phyloP scores from a whole-genome alignment of 2,329 filamentous ascomycete genomes.

The Ceratocystis albifundus region DNA sequence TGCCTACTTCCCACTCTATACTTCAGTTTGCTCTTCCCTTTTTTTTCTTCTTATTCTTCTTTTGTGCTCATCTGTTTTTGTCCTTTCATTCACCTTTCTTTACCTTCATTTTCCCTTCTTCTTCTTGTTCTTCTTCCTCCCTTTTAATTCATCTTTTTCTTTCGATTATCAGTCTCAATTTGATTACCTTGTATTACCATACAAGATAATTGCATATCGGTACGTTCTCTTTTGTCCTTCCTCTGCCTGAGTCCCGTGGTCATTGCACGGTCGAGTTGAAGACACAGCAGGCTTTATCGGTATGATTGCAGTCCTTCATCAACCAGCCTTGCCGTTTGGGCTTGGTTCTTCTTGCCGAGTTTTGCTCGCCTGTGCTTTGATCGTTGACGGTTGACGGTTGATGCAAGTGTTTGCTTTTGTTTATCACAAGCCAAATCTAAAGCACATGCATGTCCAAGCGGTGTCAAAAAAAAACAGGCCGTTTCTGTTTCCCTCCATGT shows the following conservation, averaged over 20 bases:
- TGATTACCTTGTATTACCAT: slow-evolving; percentile 6
- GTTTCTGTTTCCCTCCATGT: neutral
- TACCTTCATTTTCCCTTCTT: slow-evolving; percentile 1
- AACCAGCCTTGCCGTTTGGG: neutral
- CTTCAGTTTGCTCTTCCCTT: neutral
- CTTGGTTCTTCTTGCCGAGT: neutral
- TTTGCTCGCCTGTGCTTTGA: neutral
- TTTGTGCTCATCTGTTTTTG: slow-evolving; percentile 7
- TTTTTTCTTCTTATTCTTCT: neutral
- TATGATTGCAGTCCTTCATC: neutral
- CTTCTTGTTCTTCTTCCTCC: neutral
- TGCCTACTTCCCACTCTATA: neutral
- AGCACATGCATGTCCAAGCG: neutral
- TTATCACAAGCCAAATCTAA: neutral
- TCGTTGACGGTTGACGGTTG: neutral
- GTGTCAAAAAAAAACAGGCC: neutral
- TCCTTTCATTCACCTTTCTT: neutral
- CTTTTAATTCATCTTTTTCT: neutral
- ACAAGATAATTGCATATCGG: neutral
- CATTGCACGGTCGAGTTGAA: neutral
- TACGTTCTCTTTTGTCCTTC: neutral
- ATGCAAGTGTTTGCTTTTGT: neutral
- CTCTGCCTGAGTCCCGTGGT: neutral
- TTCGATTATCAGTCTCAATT: neutral
- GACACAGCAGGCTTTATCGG: neutral